Base-by-base conservation (phyloP, 129 eudicot genomes). In the Pseudognaphalium luteoalbum region DNA sequence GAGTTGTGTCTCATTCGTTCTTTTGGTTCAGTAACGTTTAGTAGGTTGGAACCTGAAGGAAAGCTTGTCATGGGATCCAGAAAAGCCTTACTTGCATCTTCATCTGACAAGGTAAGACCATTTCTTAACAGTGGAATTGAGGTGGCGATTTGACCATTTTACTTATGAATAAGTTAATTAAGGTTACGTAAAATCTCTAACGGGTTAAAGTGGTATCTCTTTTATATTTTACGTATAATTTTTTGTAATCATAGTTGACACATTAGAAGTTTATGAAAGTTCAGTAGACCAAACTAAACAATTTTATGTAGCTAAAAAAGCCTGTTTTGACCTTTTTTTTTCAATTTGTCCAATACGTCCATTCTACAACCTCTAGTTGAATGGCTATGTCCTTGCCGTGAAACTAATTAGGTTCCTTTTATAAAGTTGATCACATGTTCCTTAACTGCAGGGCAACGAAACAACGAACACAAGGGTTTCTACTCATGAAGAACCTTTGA, bases 1-100 rank as follows among this genome's bases (percentile, higher is more conserved):
- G 70, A 19, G 52, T 19, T 44, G 75, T 68, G 68, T 37, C 77
- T 81, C 44, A 62, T 78, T 50, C 47, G 4, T 74, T 70, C 34
- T 86, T 28, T 82, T 42, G 83, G 37, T 77, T 80, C 92, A 92
- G 98, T 92, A 41, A 90, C 98, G 68, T 92, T 92, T 78, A 85
- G 96, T 74, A 88, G 96, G 83, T 66, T 88, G 79, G 94, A 92
- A 78, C 96, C 94, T 8, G 94, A 92, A 85, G 98, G 96, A 64
- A 90, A 83, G 81, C 81, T 92, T 84, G 87, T 92, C 75, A 85
- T 92, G 87, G 96, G 98, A 67, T 86, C 86, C 83, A 86, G 94
- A 76, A 92, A 90, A 86, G 79, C 86, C 22, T 70, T 90, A 47
- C 61, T 63, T 54, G 70, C 73, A 70, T 78, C 77, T 47, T 76